A percentile compares a stretch with the other conserved stretches of the same genome.
Evolutionary conservation across 1,284 basidiomycete genomes (phyloP).

Genomic region (Cutaneotrichosporon sp.): DNA sequence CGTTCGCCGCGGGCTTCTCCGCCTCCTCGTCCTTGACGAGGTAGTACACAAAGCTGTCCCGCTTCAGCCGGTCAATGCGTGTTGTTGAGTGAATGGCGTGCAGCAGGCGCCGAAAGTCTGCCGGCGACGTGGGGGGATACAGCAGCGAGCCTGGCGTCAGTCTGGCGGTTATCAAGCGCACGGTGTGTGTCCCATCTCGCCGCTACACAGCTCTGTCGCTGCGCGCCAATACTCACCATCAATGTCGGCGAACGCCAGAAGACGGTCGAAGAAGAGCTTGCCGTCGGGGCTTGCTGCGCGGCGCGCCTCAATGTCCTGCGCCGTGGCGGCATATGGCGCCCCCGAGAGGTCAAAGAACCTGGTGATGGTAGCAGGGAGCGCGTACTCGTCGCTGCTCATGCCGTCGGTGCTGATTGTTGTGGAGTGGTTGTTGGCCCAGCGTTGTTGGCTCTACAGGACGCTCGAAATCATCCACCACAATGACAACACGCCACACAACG

Average conservation of each 20-base stretch:
- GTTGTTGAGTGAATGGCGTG: slow-evolving; percentile 25
- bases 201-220: no score
- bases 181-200: no score
- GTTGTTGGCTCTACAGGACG: background rate
- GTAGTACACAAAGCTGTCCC: slow-evolving; percentile 44
- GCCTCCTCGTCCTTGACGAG: slow-evolving; percentile 33
- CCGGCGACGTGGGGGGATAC: slow-evolving; percentile 39
- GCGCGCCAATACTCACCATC: slow-evolving; percentile 25
- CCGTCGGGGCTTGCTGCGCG: slow-evolving; percentile 21
- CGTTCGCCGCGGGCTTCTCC: background rate
- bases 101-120: slow-evolving; percentile 30
- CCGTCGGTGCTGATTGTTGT: background rate
- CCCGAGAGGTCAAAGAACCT: slow-evolving; percentile 38
- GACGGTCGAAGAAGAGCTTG: slow-evolving; percentile 37
- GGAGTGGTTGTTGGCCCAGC: background rate
- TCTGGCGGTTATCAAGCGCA: no score
- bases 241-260: slow-evolving; percentile 29
- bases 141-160: slow-evolving; percentile 21
- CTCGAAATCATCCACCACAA: background rate
- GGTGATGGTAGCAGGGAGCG: slow-evolving; percentile 29
- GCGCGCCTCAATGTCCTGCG: slow-evolving; percentile 10
- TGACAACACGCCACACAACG: background rate
- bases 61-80: slow-evolving; percentile 33
- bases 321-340: slow-evolving; percentile 24
- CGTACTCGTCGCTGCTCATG: slow-evolving; percentile 25